phyloP scores from a whole-genome alignment of 306 rosid genomes.

The Trichosanthes cucumerina region DNA sequence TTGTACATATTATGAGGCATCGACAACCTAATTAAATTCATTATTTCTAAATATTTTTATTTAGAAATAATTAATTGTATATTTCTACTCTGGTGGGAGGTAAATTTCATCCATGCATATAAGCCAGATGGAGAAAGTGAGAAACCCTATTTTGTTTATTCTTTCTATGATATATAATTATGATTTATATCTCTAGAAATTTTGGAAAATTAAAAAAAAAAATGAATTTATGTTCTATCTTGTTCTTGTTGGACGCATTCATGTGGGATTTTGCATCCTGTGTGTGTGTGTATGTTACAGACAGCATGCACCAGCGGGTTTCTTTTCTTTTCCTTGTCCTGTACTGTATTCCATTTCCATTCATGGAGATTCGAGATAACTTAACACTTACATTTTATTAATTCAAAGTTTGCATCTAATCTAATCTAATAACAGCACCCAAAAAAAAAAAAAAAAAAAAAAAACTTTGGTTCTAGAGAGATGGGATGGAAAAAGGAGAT shows the following conservation, averaged over 20 bases:
- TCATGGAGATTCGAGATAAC: not conserved
- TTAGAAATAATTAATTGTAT: too few species aligned
- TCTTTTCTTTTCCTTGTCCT: not conserved
- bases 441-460: not conserved
- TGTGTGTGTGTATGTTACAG: not conserved
- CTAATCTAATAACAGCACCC: not conserved
- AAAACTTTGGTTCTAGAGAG: not conserved
- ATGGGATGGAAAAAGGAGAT: constrained; percentile 2
- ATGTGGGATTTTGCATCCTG: not conserved
- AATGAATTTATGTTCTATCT: not conserved
- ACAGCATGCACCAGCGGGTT: not conserved
- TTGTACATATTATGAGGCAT: too few species aligned
- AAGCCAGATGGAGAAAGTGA: too few species aligned
- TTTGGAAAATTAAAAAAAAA: not conserved
- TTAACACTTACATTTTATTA: not conserved
- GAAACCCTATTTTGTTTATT: too few species aligned
- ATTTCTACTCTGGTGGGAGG: too few species aligned
- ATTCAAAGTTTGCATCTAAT: not conserved
- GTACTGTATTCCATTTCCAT: not conserved
- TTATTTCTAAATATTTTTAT: too few species aligned
- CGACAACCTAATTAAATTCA: too few species aligned
- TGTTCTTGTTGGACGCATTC: not conserved
- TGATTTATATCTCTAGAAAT: not conserved
- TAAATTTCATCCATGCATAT: too few species aligned
- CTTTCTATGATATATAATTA: not conserved